Base-by-base conservation (phyloP, 179 eudicot species). In the Silene noctiflora region DNA sequence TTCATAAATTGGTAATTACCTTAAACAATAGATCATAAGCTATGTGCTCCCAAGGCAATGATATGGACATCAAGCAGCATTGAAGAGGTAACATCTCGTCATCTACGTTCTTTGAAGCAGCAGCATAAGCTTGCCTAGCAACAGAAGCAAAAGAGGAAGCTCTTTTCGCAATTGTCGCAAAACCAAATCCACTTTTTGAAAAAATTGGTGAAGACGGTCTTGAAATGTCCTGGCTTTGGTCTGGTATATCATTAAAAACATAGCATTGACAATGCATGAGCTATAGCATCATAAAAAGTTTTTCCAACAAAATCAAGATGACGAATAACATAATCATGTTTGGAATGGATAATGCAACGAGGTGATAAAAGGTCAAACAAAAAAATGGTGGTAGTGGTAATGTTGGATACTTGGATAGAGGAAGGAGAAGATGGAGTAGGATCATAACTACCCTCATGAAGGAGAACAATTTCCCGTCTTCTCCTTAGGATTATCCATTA, bases 11-110 rank as follows among this genome's bases (percentile, higher is more conserved):
- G 24, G 22, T 68, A 27, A 75, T 62, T 68, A 90, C 99, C 99
- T 95, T 95, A 61, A 95, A 93, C 80, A 95, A 78, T 80, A 93
- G 98, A 86, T 95, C 98, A 62, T 87, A 81, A 69, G 92, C 98
- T 62, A 95, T 90, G 79, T 90, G 86, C 80, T 95, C 99, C 99
- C 99, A 95, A 9, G 99, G 98, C 86, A 95, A 78, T 53, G 98
- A 93, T 66, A 95, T 73, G 46, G 99, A 93, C 96, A 95, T 95
- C 72, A 95, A 85, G 85, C 97, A 85, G 81, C 99, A 95, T 78
- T 91, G 91, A 2, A 95, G 91, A 53, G 98, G 99, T 67, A 93
- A 80, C 98, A 95, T 95, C 79, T 89, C 97, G 53, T 86, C 98
- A 55, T 87, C 91, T 2, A 84, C 69, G 55, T 74, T 81, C 75